Conservation (phyloP, 352 stramenopile genomes). For the Pythium scleroteichum region DNA sequence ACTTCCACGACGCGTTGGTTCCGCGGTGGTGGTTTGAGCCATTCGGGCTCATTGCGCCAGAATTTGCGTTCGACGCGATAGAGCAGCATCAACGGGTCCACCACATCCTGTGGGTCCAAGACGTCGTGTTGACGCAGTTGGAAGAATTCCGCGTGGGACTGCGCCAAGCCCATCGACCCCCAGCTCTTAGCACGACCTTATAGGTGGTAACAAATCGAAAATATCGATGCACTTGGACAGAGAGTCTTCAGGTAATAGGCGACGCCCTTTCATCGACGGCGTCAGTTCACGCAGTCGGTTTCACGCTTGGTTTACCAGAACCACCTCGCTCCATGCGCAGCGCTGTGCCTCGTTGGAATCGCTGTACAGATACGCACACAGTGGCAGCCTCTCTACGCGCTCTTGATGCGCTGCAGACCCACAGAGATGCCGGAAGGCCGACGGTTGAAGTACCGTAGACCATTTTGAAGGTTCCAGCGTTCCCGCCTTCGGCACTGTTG, state of each 20-base stretch:
- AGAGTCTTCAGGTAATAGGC: background rate
- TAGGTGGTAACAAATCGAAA: too few species aligned
- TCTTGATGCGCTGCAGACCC: too few species aligned
- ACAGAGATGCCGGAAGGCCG: too few species aligned
- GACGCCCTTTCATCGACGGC: slow-evolving; percentile 5
- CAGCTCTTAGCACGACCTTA: too few species aligned
- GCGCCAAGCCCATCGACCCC: slow-evolving; percentile 39
- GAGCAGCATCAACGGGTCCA: slow-evolving; percentile 47
- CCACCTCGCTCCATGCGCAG: too few species aligned
- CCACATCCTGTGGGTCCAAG: slow-evolving; percentile 33
- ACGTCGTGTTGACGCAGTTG: slow-evolving; percentile 22
- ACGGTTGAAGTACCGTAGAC: too few species aligned
- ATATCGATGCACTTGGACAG: too few species aligned
- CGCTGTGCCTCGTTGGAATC: too few species aligned
- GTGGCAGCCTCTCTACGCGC: too few species aligned
- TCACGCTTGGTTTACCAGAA: background rate
- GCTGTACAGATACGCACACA: too few species aligned
- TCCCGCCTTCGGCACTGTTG: too few species aligned
- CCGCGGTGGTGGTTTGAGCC: slow-evolving; percentile 26
- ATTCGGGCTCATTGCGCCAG: slow-evolving; percentile 42
- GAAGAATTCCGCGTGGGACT: slow-evolving; percentile 60
- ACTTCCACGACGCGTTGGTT: slow-evolving; percentile 8
- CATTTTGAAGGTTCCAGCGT: too few species aligned
- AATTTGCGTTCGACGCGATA: slow-evolving; percentile 42
- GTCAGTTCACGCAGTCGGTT: slow-evolving; percentile 14